Conservation (phyloP, 371 early-diverging fungal species). For the Saksenaea vasiformis region DNA sequence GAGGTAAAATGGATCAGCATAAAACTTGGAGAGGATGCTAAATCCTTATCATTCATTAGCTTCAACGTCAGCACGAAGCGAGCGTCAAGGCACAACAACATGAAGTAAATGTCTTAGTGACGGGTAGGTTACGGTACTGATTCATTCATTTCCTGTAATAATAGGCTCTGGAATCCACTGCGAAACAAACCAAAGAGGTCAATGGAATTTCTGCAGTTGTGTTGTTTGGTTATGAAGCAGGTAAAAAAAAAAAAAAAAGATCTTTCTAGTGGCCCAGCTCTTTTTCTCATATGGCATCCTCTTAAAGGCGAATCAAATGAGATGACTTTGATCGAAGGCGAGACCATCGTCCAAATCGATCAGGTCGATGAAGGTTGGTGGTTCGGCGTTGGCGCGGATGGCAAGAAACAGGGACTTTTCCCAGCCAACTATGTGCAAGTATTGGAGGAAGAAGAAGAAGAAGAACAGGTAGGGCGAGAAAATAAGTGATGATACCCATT, state of each 20-base stretch:
- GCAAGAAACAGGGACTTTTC: constrained; percentile 82
- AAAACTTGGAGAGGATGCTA: background rate
- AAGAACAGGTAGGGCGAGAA: constrained; percentile 18
- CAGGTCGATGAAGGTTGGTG: constrained; percentile 90
- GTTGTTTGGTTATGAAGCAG: constrained; percentile 74
- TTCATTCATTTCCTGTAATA: constrained; percentile 22
- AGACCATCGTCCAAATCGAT: constrained; percentile 68
- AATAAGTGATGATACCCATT: background rate
- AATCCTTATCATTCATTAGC: background rate
- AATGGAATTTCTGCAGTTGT: constrained; percentile 60
- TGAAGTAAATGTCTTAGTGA: constrained; percentile 7
- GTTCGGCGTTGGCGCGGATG: constrained; percentile 81
- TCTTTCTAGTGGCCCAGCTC: background rate
- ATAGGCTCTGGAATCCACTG: constrained; percentile 26
- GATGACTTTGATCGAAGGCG: constrained; percentile 83
- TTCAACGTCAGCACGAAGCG: constrained; percentile 10
- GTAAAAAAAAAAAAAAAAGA: constrained; percentile 22
- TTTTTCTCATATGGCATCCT: background rate
- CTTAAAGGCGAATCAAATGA: constrained; percentile 76
- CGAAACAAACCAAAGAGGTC: constrained; percentile 11
- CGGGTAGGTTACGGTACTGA: background rate
- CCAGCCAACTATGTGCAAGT: constrained; percentile 83
- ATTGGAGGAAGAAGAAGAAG: constrained; percentile 54
- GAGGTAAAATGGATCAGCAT: background rate
- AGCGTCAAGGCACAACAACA: constrained; percentile 14